Conservation (phyloP, 176 grass and related monocot species). For the Otatea glauca region DNA sequence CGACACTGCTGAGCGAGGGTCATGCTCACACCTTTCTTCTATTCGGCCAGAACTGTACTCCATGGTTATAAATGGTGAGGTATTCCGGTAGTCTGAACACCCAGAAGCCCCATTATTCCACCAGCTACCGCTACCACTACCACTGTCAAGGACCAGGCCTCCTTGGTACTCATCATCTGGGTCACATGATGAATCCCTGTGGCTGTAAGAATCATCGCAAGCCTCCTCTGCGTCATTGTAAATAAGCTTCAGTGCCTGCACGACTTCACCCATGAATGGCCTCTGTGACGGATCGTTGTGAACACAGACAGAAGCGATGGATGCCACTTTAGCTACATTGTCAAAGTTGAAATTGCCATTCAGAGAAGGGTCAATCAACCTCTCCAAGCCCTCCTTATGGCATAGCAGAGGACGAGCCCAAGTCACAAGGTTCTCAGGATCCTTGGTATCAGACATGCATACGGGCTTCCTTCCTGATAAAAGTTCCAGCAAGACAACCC, state of each 20-base stretch:
- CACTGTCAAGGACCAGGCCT: conserved; percentile 52
- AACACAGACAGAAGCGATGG: conserved; percentile 86
- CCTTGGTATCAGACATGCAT: conserved; percentile 69
- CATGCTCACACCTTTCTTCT: conserved; percentile 50
- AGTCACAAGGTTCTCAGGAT: conserved; percentile 83
- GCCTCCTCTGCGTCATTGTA: conserved; percentile 83
- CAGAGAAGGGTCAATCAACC: conserved; percentile 78
- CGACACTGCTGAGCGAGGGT: conserved; percentile 46
- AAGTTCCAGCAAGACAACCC: conserved; percentile 92
- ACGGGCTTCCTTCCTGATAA: conserved; percentile 94
- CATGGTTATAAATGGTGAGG: conserved; percentile 84
- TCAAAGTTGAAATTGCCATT: conserved; percentile 76
- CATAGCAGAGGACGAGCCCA: conserved; percentile 88
- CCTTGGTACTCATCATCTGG: conserved; percentile 63
- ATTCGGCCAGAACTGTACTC: conserved; percentile 84
- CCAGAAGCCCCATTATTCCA: conserved; percentile 54
- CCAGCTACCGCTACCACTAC: conserved; percentile 62
- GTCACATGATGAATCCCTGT: conserved; percentile 68
- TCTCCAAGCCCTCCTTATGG: conserved; percentile 71
- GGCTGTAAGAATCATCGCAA: conserved; percentile 73
- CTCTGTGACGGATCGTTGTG: conserved; percentile 73
- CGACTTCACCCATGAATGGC: conserved; percentile 99
- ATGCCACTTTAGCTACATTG: conserved; percentile 96
- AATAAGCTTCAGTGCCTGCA: conserved; percentile 91
- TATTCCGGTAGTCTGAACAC: conserved; percentile 45